These are phyloP conservation scores for Sanguinoderma infundibulare DNA, from an alignment of 1,284 basidiomycete species.

Conservation along the genomic window DNA sequence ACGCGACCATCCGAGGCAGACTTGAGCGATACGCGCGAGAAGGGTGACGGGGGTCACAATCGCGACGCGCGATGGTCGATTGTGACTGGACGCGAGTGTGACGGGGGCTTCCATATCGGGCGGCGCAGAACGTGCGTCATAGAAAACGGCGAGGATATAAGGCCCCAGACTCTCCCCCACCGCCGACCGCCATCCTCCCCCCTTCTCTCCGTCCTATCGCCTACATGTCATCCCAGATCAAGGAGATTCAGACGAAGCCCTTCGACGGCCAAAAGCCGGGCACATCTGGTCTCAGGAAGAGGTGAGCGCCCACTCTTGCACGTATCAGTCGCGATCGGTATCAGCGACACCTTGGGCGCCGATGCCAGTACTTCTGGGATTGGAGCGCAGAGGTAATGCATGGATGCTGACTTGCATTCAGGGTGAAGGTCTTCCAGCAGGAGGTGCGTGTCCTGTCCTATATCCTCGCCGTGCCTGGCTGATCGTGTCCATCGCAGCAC, in stretches of 20 bases:
- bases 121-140: slow-evolving; percentile 26
- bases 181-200: background rate
- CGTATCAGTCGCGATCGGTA: slow-evolving; percentile 15
- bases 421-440: slow-evolving; percentile 93
- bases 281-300: slow-evolving; percentile 92
- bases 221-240: slow-evolving; percentile 59
- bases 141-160: slow-evolving; percentile 15
- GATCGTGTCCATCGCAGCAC: slow-evolving; percentile 54
- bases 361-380: no score
- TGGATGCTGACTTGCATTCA: slow-evolving; percentile 37
- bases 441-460: slow-evolving; percentile 54
- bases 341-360: background rate
- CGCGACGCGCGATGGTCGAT: slow-evolving; percentile 6
- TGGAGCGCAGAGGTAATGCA: background rate
- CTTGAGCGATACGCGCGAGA: background rate
- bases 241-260: slow-evolving; percentile 74
- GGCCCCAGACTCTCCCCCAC: slow-evolving; percentile 7
- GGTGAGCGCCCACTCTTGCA: slow-evolving; percentile 48
- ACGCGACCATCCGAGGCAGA: no score
- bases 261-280: slow-evolving; percentile 94
- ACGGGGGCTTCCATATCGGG: slow-evolving; percentile 19
- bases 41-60: slow-evolving; percentile 4
- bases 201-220: slow-evolving; percentile 35
- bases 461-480: background rate
- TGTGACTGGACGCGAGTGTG: slow-evolving; percentile 27